These are phyloP conservation scores for Marchantia polymorpha DNA, from an alignment of 225 moss, liverwort and hornwort species.

Conservation along the genomic window DNA sequence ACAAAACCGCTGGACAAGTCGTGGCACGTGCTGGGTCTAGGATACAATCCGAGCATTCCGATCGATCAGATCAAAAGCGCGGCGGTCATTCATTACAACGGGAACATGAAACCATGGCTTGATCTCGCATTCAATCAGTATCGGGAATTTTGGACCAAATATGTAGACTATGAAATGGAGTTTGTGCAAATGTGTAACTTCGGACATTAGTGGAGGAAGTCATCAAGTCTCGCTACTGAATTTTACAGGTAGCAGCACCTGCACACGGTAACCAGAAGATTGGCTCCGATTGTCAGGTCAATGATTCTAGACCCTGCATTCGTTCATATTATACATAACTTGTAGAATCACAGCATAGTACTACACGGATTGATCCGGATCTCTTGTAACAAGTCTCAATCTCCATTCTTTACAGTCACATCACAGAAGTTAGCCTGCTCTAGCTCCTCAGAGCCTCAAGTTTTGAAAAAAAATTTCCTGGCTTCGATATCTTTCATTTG, in stretches of 20 bases:
- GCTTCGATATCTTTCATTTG: conserved; percentile 4
- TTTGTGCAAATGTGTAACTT: conserved; percentile 54
- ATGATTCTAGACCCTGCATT: conserved; percentile 31
- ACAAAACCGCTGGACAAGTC: conserved; percentile 70
- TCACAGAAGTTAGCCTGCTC: conserved; percentile 15
- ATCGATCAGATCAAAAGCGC: conserved; percentile 58
- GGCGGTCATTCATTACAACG: conserved; percentile 87
- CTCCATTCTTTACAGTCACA: conserved; percentile 35
- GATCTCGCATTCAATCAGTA: conserved; percentile 79
- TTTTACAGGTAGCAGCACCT: conserved; percentile 42
- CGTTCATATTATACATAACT: conserved; percentile 16
- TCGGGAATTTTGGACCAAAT: conserved; percentile 77
- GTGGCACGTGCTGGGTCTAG: conserved; percentile 88
- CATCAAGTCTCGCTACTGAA: conserved; percentile 27
- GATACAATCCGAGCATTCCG: conserved; percentile 79
- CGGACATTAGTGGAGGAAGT: conserved; percentile 34
- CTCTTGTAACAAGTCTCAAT: conserved; percentile 26
- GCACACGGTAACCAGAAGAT: conserved; percentile 43
- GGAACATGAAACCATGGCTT: conserved; percentile 89
- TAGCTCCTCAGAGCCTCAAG: conserved; percentile 8
- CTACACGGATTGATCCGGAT: conserved; percentile 14
- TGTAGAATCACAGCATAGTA: conserved; percentile 12
- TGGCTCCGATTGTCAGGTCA: conserved; percentile 40
- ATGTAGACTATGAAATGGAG: conserved; percentile 66
- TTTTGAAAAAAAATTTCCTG: conserved; percentile 11